These are phyloP conservation scores for Ophiostoma populinum DNA, from an alignment of 2,329 filamentous ascomycete species.

Conservation along the genomic window DNA sequence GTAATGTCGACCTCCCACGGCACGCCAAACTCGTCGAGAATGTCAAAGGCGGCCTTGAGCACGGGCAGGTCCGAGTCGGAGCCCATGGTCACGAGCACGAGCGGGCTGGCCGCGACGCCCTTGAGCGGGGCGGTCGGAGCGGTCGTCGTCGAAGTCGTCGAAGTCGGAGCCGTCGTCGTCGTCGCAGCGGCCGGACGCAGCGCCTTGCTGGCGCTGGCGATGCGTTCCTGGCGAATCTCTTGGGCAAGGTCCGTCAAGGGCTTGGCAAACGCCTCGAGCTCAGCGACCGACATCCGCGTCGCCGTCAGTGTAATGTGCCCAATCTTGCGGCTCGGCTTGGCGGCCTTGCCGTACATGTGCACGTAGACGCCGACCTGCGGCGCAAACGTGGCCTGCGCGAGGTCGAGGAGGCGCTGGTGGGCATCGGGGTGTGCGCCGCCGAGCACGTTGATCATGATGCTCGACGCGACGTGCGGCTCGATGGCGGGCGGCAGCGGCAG, in stretches of 20 bases:
- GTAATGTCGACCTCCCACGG: slow-evolving; percentile 60
- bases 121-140: too few species aligned
- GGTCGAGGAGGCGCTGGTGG: slow-evolving; percentile 33
- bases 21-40: slow-evolving; percentile 53
- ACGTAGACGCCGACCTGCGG: slow-evolving; percentile 37
- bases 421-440: slow-evolving; percentile 50
- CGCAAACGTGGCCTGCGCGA: slow-evolving; percentile 26
- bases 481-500: slow-evolving; percentile 38
- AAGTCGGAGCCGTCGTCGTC: not conserved
- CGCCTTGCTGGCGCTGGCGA: slow-evolving; percentile 23
- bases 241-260: slow-evolving; percentile 52
- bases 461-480: slow-evolving; percentile 38
- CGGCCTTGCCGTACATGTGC: slow-evolving; percentile 84
- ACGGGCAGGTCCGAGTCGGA: slow-evolving; percentile 62
- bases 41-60: slow-evolving; percentile 45
- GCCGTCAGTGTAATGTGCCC: slow-evolving; percentile 78
- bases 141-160: slow-evolving; percentile 3
- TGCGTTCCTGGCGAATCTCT: slow-evolving; percentile 36
- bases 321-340: slow-evolving; percentile 82
- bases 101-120: slow-evolving; percentile 27
- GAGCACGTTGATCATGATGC: slow-evolving; percentile 70
- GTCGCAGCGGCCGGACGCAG: slow-evolving; percentile 18
- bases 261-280: slow-evolving; percentile 40
- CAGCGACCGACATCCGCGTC: slow-evolving; percentile 41
- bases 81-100: slow-evolving; percentile 70